Evolutionary conservation across 805 yeast genomes (phyloP).

Genomic region (Saccharomycopsis fermentans): DNA sequence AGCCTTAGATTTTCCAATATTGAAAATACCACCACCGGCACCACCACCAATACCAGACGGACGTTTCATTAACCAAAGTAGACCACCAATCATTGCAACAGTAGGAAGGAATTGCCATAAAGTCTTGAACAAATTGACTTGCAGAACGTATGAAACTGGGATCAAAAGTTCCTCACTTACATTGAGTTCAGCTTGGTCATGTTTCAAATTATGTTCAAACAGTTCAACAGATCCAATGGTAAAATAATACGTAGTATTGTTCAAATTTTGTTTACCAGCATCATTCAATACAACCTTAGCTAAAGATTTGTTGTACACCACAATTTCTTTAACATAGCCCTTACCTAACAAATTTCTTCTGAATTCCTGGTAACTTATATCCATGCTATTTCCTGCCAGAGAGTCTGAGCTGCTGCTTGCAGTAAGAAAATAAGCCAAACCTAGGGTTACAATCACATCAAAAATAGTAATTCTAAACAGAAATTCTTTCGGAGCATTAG

Average conservation of each 20-base stretch:
- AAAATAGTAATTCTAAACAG: constrained; percentile 12
- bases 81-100: constrained; percentile 74
- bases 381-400: constrained; percentile 21
- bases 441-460: constrained; percentile 11
- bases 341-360: constrained; percentile 62
- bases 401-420: background rate
- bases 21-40: constrained; percentile 64
- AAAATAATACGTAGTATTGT: constrained; percentile 36
- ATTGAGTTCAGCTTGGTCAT: constrained; percentile 61
- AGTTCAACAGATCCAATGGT: constrained; percentile 82
- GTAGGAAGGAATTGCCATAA: constrained; percentile 82
- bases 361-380: constrained; percentile 89
- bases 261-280: constrained; percentile 42
- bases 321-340: constrained; percentile 62
- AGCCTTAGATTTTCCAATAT: constrained; percentile 85
- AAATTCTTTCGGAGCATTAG: constrained; percentile 8
- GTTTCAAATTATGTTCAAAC: constrained; percentile 71
- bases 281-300: constrained; percentile 66
- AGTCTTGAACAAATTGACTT: constrained; percentile 55
- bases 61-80: constrained; percentile 69
- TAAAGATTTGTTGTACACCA: constrained; percentile 65
- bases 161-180: constrained; percentile 55
- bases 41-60: constrained; percentile 38
- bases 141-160: constrained; percentile 73
- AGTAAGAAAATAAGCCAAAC: constrained; percentile 1